These are phyloP conservation scores for Elongisporangium prolatum DNA, from an alignment of 352 stramenopile genomes.

Conservation along the genomic window DNA sequence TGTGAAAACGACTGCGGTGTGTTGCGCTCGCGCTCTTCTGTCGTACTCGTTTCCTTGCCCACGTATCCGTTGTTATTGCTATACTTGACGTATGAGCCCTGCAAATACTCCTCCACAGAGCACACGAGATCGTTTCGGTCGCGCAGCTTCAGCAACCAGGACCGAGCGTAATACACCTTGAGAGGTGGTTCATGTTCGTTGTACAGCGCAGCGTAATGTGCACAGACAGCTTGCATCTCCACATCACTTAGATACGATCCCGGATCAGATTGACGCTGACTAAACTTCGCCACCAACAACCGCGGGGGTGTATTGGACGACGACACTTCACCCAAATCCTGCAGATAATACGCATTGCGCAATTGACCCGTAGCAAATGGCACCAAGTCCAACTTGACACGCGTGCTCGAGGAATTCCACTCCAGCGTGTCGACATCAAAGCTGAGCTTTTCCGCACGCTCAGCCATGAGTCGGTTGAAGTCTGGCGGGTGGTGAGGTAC, in stretches of 20 bases:
- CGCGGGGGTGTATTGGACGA: conserved; percentile 16
- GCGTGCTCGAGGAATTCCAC: conserved; percentile 57
- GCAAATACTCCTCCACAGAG: conserved; percentile 75
- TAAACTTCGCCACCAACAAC: conserved; percentile 74
- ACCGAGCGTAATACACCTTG: conserved; percentile 79
- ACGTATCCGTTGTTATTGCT: conserved; percentile 87
- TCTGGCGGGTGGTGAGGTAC: conserved; percentile 70
- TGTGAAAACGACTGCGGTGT: conserved; percentile 83
- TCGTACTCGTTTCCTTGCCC: conserved; percentile 71
- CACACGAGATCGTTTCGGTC: conserved; percentile 63
- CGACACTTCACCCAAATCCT: conserved; percentile 32
- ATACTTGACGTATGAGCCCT: conserved; percentile 83
- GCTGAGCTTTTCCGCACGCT: conserved; percentile 76
- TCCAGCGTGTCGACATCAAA: conserved; percentile 83
- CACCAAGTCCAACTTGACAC: conserved; percentile 71
- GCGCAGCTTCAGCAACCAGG: conserved; percentile 71
- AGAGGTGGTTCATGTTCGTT: conserved; percentile 81
- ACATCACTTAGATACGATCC: conserved; percentile 82
- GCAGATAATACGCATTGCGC: conserved; percentile 73
- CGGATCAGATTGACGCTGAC: conserved; percentile 51
- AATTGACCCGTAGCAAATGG: conserved; percentile 80
- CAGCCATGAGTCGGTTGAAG: conserved; percentile 47
- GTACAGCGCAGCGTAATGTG: conserved; percentile 82
- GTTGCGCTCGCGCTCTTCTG: conserved; percentile 77
- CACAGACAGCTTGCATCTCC: conserved; percentile 87